Percentiles rank a stretch among this genome's conserved stretches.
Conservation (phyloP, 768 basidiomycete genomes). For the Cyclocybe cylindracea region DNA sequence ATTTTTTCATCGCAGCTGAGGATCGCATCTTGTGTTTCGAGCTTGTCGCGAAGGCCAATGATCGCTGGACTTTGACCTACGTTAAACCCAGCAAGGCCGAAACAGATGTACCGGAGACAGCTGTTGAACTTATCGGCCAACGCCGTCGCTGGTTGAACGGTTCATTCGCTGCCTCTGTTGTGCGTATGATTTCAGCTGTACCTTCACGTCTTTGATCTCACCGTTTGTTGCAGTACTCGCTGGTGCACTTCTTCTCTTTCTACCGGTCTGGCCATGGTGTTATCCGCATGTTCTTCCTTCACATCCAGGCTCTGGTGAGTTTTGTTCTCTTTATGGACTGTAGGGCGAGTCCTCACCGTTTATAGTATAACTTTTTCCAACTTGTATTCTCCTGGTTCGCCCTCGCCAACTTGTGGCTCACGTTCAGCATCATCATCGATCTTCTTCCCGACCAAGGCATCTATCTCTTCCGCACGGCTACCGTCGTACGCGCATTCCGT, state of each 20-base stretch:
- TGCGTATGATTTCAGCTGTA: slow-evolving; percentile 37
- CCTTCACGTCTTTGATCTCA: slow-evolving; percentile 5
- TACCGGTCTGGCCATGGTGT: slow-evolving; percentile 87
- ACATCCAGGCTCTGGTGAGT: slow-evolving; percentile 86
- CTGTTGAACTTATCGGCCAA: slow-evolving; percentile 91
- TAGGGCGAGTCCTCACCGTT: background rate
- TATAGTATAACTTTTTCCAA: slow-evolving; percentile 81
- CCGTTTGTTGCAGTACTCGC: slow-evolving; percentile 63
- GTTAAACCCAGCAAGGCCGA: slow-evolving; percentile 97
- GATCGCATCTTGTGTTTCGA: slow-evolving; percentile 98
- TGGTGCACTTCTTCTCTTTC: slow-evolving; percentile 91
- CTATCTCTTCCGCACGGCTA: slow-evolving; percentile 70
- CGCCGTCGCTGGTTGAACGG: slow-evolving; percentile 97
- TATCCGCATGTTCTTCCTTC: slow-evolving; percentile 95
- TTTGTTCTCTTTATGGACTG: background rate
- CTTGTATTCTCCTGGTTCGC: slow-evolving; percentile 94
- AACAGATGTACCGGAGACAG: slow-evolving; percentile 95
- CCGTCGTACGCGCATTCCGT: slow-evolving; percentile 52
- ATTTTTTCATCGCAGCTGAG: slow-evolving; percentile 53
- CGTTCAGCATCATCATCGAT: slow-evolving; percentile 95
- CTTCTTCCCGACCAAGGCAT: slow-evolving; percentile 61
- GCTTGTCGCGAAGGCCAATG: slow-evolving; percentile 86
- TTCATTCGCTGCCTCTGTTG: slow-evolving; percentile 90
- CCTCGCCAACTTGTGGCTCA: slow-evolving; percentile 89
- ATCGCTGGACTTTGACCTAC: slow-evolving; percentile 84